phyloP scores from a whole-genome alignment of 202 grass and related monocot genomes.

The Digitaria exilis region DNA sequence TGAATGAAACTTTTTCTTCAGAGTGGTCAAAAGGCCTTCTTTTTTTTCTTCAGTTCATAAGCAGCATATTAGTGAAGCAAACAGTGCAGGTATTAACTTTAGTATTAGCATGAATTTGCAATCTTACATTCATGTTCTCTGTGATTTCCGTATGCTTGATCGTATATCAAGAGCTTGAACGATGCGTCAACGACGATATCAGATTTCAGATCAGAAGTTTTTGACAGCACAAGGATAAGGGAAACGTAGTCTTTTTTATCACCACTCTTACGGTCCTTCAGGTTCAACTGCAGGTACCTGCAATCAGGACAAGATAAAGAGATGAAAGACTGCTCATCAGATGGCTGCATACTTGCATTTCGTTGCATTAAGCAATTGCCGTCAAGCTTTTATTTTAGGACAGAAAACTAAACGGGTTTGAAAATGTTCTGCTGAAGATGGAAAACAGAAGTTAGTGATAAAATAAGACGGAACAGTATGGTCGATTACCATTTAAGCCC shows the following conservation, averaged over 20 bases:
- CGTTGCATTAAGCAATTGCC: neutral
- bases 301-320: neutral
- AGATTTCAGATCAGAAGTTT: neutral
- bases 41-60: neutral
- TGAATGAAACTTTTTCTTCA: neutral
- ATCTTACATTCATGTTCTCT: slow-evolving; percentile 14
- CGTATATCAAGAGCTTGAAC: slow-evolving; percentile 23
- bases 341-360: neutral
- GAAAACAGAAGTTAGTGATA: neutral
- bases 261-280: neutral
- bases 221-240: slow-evolving; percentile 3
- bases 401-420: neutral
- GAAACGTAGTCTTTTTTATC: neutral
- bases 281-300: slow-evolving; percentile 35
- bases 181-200: neutral
- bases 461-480: neutral
- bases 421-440: neutral
- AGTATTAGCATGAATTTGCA: neutral
- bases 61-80: neutral
- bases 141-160: slow-evolving; percentile 7
- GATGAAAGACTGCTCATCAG: neutral
- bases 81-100: neutral
- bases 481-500: slow-evolving; percentile 1
- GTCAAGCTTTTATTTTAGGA: neutral
- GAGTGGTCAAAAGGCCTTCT: neutral